These are phyloP conservation scores for Jaapia argillacea DNA, from an alignment of 768 basidiomycete genomes.

Conservation along the genomic window DNA sequence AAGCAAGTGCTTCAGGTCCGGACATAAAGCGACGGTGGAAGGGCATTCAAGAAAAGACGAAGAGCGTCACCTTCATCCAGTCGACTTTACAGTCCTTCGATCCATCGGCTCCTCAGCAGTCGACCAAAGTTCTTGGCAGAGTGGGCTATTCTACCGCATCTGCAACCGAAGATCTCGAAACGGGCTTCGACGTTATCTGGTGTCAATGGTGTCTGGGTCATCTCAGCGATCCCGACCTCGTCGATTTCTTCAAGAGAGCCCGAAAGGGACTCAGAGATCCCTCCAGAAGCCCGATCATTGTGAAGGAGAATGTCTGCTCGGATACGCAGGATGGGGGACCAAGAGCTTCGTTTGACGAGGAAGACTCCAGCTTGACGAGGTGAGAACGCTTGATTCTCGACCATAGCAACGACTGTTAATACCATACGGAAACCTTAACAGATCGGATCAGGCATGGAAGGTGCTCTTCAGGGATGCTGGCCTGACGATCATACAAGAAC, in stretches of 20 bases:
- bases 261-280: constrained; percentile 45
- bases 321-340: constrained; percentile 42
- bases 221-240: constrained; percentile 66
- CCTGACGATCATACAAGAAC: constrained; percentile 58
- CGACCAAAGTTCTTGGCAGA: constrained; percentile 45
- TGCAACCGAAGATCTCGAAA: constrained; percentile 34
- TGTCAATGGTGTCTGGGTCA: constrained; percentile 97
- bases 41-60: constrained; percentile 51
- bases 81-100: constrained; percentile 77
- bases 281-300: constrained; percentile 55
- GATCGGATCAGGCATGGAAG: constrained; percentile 82
- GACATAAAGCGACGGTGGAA: constrained; percentile 38
- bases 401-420: not conserved
- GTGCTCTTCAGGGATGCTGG: constrained; percentile 65
- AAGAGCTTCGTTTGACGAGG: constrained; percentile 59
- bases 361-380: constrained; percentile 90
- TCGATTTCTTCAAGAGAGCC: constrained; percentile 62
- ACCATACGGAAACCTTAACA: constrained; percentile 18
- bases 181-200: constrained; percentile 86
- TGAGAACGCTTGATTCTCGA: constrained; percentile 16
- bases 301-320: constrained; percentile 86
- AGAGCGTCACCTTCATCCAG: constrained; percentile 72
- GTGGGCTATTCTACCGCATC: constrained; percentile 47
- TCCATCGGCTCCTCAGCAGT: constrained; percentile 40
- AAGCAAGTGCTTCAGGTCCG: constrained; percentile 13